Evolutionary conservation across 2,329 filamentous ascomycete species (phyloP), one percentile per base, ranked within the genome.

Genomic region (Thelonectria blattea): DNA sequence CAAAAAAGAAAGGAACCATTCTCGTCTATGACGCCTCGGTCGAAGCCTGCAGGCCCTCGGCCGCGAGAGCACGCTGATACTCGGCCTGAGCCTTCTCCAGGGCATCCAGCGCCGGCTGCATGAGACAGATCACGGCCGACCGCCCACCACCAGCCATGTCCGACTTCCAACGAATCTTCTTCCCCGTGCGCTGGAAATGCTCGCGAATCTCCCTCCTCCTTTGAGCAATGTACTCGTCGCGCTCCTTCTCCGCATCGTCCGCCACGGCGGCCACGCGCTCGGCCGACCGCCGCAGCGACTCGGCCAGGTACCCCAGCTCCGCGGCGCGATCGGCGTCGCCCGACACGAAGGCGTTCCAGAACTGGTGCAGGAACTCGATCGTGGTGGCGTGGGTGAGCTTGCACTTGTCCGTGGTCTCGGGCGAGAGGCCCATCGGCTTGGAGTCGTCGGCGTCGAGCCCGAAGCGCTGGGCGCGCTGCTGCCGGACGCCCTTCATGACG

Each of bases 341-440:
- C 0, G 93, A 97, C 24, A 96, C 83, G 72, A 96, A 99, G 0
- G 93, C 88, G 34, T 87, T 85, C 94, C 94, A 99, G 79, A 99
- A 99, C 75, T 98, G 96, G 69, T 94, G 91, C n/a, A 99, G 80
- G 71, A 98, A 99, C 72, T 99, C 95, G 39, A 91, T 90, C 0
- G 92, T 96, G 0, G 95, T 99, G 54, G 93, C 93, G 74, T 98
- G 93, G 0, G 94, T 97, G 56, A 87, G 76, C 42, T 77, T 78
- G 66, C 85, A 88, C 56, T 85, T 85, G 45, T 88, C 81, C 4
- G 85, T 79, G 18, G 90, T 79, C 2, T 84, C 81, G 2, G 78
- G 71, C 3, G 88, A 79, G 3, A 80, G 69, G 22, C 82, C 80
- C 87, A 82, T 90, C 66, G 76, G 83, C 52, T 74, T 82, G 67